Percentiles rank a stretch among this genome's conserved stretches.
phyloP scores from a whole-genome alignment of 768 basidiomycete genomes.

The Mycena albidolilacea region DNA sequence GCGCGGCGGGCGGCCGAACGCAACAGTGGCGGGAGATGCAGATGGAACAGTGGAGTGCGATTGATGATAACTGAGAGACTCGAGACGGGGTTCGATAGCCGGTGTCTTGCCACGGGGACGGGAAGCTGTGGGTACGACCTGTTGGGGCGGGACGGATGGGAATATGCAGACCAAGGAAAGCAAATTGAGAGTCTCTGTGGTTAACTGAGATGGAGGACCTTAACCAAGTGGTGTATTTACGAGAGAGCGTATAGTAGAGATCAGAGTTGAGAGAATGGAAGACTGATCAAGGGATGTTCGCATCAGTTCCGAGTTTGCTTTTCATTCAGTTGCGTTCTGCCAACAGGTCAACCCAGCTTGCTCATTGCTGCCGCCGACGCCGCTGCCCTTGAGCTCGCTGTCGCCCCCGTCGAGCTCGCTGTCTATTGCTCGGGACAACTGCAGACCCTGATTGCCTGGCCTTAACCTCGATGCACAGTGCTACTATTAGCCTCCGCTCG shows the following conservation, averaged over 20 bases:
- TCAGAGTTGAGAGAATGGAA: not conserved
- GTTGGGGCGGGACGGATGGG: no score
- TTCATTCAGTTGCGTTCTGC: not conserved
- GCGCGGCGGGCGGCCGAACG: no score
- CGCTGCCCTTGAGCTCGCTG: not conserved
- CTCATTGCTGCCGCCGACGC: not conserved
- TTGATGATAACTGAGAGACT: no score
- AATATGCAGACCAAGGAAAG: no score
- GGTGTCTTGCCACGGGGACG: no score
- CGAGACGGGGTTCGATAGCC: no score
- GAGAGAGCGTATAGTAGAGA: not conserved
- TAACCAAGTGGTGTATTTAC: no score
- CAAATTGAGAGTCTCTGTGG: no score
- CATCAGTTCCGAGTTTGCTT: not conserved
- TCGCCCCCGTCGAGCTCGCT: not conserved
- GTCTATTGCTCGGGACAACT: not conserved
- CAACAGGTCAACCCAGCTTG: not conserved
- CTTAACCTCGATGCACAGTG: slow-evolving; percentile 22
- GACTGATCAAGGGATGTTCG: not conserved
- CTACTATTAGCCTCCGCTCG: slow-evolving; percentile 11
- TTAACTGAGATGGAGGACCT: no score
- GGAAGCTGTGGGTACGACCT: no score
- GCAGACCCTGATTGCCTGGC: not conserved
- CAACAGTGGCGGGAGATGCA: no score
- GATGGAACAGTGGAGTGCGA: not conserved